Evolutionary conservation across 2,329 filamentous ascomycete species (phyloP).

Genomic region (Colletotrichum graminicola): DNA sequence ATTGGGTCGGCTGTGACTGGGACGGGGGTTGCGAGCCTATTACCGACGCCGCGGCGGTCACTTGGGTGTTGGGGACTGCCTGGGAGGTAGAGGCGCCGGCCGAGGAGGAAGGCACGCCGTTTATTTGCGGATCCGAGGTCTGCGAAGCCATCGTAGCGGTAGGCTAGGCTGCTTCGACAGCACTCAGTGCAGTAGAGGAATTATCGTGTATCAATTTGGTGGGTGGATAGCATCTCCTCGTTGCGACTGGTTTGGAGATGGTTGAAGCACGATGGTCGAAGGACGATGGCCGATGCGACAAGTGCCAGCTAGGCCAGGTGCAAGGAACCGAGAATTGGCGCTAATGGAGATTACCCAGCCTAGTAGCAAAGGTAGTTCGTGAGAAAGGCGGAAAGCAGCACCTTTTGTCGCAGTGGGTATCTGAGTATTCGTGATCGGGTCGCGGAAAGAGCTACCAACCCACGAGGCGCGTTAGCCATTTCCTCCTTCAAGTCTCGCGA

Average conservation of each 20-base stretch:
- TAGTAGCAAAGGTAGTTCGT: not conserved
- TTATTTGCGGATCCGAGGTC: constrained; percentile 61
- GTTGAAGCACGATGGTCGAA: not conserved
- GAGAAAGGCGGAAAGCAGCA: not conserved
- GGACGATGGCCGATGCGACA: constrained; percentile 6
- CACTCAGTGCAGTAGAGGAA: not conserved
- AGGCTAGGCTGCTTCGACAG: not conserved
- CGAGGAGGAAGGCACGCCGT: constrained; percentile 62
- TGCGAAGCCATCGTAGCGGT: constrained; percentile 47
- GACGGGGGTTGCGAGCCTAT: constrained; percentile 34
- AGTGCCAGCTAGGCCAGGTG: not conserved
- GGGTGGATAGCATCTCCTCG: constrained; percentile 13
- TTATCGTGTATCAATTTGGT: not conserved
- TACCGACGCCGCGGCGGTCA: constrained; percentile 47
- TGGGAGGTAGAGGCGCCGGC: constrained; percentile 54
- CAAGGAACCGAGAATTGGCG: not conserved
- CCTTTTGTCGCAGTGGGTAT: constrained; percentile 17
- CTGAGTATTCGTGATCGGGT: constrained; percentile 11
- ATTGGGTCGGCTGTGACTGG: constrained; percentile 38
- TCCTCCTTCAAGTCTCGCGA: constrained; percentile 3
- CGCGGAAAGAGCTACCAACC: constrained; percentile 19
- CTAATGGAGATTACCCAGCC: too few relatives aligned
- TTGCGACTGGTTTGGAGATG: not conserved
- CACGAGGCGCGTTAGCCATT: constrained; percentile 25
- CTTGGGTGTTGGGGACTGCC: constrained; percentile 53